These are phyloP conservation scores for Arctostaphylos glauca DNA, from an alignment of 148 eudicot genomes.

Conservation along the genomic window DNA sequence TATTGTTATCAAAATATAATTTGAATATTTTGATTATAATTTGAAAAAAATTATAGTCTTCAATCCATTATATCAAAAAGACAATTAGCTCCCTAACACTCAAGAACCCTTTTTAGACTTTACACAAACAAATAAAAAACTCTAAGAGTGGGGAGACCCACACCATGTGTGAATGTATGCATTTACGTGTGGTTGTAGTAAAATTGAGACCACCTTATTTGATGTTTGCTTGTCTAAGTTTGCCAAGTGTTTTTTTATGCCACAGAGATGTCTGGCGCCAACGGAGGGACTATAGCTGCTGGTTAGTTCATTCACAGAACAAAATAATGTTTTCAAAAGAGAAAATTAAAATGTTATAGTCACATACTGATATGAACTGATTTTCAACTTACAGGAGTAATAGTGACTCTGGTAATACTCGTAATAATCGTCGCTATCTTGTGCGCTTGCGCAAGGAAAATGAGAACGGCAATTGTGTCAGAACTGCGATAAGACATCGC, in stretches of 20 bases:
- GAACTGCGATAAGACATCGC: background rate
- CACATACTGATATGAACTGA: background rate
- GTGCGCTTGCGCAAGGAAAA: background rate
- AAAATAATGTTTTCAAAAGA: background rate
- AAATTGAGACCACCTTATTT: background rate
- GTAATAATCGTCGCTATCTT: background rate
- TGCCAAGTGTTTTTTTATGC: background rate
- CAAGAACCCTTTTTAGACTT: too few species aligned
- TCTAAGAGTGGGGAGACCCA: too few species aligned
- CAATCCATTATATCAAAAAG: too few species aligned
- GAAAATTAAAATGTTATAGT: background rate
- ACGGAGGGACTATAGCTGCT: background rate
- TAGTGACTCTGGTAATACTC: background rate
- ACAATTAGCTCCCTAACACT: too few species aligned
- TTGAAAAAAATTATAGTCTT: too few species aligned
- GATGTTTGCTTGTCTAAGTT: background rate
- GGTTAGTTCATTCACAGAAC: background rate
- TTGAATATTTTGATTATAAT: too few species aligned
- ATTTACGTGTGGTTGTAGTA: too few species aligned
- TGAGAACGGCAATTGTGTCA: background rate
- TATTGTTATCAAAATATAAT: too few species aligned
- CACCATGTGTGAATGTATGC: too few species aligned
- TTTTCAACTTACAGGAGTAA: constrained; percentile 5
- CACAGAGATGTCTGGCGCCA: background rate
- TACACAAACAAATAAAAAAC: too few species aligned